Conservation (phyloP, 1,139 yeast genomes). For the Saccharomyces hybrid region DNA sequence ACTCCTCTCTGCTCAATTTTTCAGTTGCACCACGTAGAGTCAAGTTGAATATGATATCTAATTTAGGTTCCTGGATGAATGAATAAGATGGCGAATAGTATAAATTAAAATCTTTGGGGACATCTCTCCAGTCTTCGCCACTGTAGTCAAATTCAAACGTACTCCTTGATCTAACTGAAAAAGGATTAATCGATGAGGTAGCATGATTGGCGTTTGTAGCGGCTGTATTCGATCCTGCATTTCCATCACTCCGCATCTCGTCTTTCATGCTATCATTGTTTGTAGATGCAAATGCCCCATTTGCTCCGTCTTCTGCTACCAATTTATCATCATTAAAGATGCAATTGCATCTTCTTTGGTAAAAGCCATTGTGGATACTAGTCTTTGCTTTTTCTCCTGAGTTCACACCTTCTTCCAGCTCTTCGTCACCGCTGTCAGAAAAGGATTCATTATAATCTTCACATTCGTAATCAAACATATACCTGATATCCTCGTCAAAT, state of each 20-base stretch:
- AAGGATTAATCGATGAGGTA: conserved; percentile 17
- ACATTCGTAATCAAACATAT: conserved; percentile 58
- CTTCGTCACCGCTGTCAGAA: conserved; percentile 26
- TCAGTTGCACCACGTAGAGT: conserved; percentile 30
- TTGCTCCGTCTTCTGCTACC: conserved; percentile 18
- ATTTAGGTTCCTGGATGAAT: conserved; percentile 15
- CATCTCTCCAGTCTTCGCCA: conserved; percentile 65
- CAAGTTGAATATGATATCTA: conserved; percentile 17
- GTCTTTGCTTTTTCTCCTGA: conserved; percentile 2
- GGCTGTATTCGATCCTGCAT: conserved; percentile 7
- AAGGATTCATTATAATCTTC: conserved; percentile 31
- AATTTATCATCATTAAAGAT: conserved; percentile 33
- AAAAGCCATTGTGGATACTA: not conserved
- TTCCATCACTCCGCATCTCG: conserved; percentile 7
- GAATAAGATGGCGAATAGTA: conserved; percentile 24
- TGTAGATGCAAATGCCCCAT: not conserved
- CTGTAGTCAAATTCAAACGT: conserved; percentile 44
- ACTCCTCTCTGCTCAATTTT: conserved; percentile 35
- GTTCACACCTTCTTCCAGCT: conserved; percentile 14
- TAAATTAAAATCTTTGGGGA: conserved; percentile 50
- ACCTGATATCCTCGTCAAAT: conserved; percentile 64
- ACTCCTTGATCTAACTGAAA: conserved; percentile 34
- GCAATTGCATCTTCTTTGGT: conserved; percentile 34
- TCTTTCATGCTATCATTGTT: conserved; percentile 16
- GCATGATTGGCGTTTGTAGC: conserved; percentile 8